phyloP scores from a whole-genome alignment of 2,329 filamentous ascomycete species.

The Diaporthe ilicicola region DNA sequence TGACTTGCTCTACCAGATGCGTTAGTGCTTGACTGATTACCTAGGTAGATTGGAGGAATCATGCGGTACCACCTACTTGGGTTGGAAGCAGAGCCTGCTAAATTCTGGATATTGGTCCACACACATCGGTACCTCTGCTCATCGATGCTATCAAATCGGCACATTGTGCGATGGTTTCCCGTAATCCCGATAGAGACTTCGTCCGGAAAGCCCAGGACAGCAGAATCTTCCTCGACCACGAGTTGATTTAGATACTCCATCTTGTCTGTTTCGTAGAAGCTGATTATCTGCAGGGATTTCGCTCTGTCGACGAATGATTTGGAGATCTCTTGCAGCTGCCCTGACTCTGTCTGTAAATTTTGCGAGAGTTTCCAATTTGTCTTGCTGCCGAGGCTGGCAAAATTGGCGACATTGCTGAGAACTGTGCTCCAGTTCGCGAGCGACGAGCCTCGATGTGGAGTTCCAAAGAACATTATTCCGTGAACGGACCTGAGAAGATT shows the following conservation, averaged over 20 bases:
- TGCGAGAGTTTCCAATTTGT: slow-evolving; percentile 35
- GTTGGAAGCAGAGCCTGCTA: slow-evolving; percentile 17
- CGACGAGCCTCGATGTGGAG: slow-evolving; percentile 21
- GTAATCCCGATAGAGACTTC: slow-evolving; percentile 26
- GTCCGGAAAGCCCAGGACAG: slow-evolving; percentile 14
- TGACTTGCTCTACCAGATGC: not conserved
- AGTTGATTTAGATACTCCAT: slow-evolving; percentile 23
- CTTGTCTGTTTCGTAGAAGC: slow-evolving; percentile 28
- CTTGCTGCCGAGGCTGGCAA: slow-evolving; percentile 16
- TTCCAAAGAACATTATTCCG: slow-evolving; percentile 25
- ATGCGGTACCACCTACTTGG: not conserved
- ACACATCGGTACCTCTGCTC: slow-evolving; percentile 17
- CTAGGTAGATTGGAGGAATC: not conserved
- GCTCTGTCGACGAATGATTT: slow-evolving; percentile 25
- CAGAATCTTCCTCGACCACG: slow-evolving; percentile 31
- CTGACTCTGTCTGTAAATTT: slow-evolving; percentile 35
- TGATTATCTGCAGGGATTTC: slow-evolving; percentile 19
- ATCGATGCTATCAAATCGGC: slow-evolving; percentile 27
- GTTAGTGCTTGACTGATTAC: not conserved
- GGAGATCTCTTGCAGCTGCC: slow-evolving; percentile 10
- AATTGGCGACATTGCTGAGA: slow-evolving; percentile 12
- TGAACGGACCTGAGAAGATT: slow-evolving; percentile 1
- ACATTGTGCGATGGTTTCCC: slow-evolving; percentile 31
- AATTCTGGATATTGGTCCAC: slow-evolving; percentile 17
- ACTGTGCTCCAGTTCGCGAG: slow-evolving; percentile 22